phyloP scores from a whole-genome alignment of 768 basidiomycete genomes.

The Suillus placidus region DNA sequence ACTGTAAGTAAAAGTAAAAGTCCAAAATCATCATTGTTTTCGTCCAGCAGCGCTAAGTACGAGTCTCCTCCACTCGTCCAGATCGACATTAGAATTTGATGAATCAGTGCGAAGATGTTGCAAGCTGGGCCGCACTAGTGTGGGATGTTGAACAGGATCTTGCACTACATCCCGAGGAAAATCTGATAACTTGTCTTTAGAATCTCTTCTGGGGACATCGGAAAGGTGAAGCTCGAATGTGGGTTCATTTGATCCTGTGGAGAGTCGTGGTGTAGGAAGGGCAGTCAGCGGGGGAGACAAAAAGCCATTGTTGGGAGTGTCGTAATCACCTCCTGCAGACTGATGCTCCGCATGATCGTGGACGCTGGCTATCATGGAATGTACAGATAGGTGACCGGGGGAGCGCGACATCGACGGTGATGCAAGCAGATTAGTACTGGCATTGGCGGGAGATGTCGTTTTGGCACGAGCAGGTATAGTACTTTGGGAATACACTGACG shows the following conservation, averaged over 20 bases:
- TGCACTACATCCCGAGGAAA: slow-evolving; percentile 8
- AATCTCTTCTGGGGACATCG: slow-evolving; percentile 5
- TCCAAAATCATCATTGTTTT: not conserved
- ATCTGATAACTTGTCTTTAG: slow-evolving; percentile 8
- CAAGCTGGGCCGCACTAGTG: not conserved
- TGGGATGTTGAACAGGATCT: not conserved
- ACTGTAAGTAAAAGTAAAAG: not conserved
- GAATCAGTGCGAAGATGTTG: slow-evolving; percentile 17
- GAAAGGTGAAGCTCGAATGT: slow-evolving; percentile 17
- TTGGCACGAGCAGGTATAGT: slow-evolving; percentile 7
- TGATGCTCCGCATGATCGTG: slow-evolving; percentile 9
- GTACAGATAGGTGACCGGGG: slow-evolving; percentile 5
- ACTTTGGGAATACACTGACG: slow-evolving; percentile 14
- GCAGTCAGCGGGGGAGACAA: slow-evolving; percentile 14
- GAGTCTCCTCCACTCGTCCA: slow-evolving; percentile 19
- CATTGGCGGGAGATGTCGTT: not conserved
- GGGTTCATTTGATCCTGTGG: slow-evolving; percentile 2
- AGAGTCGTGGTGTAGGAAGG: slow-evolving; percentile 10
- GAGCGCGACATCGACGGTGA: not conserved
- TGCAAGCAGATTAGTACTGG: not conserved
- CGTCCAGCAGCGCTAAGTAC: slow-evolving; percentile 19
- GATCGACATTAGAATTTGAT: slow-evolving; percentile 13
- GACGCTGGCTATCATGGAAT: slow-evolving; percentile 12
- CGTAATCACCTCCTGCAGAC: not conserved
- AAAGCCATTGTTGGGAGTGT: not conserved